Conservation (phyloP, 2,329 filamentous ascomycete genomes). For the Fusarium ambrosium region DNA sequence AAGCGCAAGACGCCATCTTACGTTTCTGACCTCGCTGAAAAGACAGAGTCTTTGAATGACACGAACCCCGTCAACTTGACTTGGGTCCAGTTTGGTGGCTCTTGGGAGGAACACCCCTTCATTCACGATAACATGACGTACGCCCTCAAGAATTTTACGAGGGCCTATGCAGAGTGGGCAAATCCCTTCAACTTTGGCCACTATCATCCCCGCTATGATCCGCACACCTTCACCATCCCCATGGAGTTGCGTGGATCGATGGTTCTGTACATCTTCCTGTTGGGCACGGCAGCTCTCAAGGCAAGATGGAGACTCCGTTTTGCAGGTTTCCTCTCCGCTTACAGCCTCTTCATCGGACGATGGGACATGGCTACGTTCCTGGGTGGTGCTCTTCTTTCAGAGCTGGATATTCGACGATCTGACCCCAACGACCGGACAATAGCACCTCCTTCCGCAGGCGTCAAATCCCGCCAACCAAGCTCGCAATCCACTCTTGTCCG, state of each 20-base stretch:
- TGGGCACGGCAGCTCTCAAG: constrained; percentile 55
- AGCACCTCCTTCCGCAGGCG: constrained; percentile 29
- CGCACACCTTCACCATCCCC: constrained; percentile 58
- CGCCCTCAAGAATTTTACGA: constrained; percentile 55
- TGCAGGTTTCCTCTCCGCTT: constrained; percentile 49
- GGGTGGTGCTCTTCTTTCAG: constrained; percentile 54
- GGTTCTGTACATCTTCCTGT: constrained; percentile 56
- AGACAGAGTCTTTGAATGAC: constrained; percentile 30
- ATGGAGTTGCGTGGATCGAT: constrained; percentile 59
- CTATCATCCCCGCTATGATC: constrained; percentile 57
- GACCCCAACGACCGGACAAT: constrained; percentile 29
- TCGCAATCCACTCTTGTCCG: constrained; percentile 39
- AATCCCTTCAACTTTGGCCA: constrained; percentile 58
- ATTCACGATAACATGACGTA: constrained; percentile 56
- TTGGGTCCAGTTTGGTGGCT: constrained; percentile 56
- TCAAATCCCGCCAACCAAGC: constrained; percentile 9
- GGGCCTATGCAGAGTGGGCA: constrained; percentile 56
- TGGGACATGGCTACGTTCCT: constrained; percentile 59
- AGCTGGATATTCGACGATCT: constrained; percentile 51
- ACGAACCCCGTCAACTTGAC: constrained; percentile 51
- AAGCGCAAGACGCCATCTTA: constrained; percentile 6
- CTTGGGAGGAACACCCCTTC: constrained; percentile 58
- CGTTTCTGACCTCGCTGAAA: not conserved
- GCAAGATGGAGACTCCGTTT: constrained; percentile 51
- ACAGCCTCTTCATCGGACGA: constrained; percentile 52